Percentiles rank a stretch among this genome's conserved stretches.
Conservation (phyloP, 495 filamentous ascomycete species). For the Lepidopterella palustris region DNA sequence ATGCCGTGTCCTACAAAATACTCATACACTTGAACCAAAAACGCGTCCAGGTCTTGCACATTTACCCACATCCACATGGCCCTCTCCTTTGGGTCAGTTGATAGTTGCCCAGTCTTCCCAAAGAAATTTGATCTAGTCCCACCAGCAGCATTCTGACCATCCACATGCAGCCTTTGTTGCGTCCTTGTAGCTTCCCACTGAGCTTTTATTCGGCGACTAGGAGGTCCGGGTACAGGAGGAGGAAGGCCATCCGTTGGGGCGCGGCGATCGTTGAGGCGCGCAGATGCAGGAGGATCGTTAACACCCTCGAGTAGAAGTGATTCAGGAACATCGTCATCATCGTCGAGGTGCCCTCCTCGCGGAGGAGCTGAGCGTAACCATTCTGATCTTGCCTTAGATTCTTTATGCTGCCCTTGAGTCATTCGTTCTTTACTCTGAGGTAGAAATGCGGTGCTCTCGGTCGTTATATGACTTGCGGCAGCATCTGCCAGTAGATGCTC, state of each 20-base stretch:
- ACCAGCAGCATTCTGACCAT: slow-evolving; percentile 20
- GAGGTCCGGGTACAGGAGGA: slow-evolving; percentile 46
- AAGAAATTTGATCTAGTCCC: background rate
- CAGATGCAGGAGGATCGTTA: slow-evolving; percentile 2
- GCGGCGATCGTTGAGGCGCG: background rate
- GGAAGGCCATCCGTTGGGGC: slow-evolving; percentile 9
- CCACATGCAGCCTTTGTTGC: slow-evolving; percentile 54
- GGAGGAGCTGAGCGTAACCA: slow-evolving; percentile 12
- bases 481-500: slow-evolving; percentile 60
- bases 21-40: slow-evolving; percentile 81
- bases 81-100: slow-evolving; percentile 62
- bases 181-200: slow-evolving; percentile 63
- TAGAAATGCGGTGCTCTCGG: slow-evolving; percentile 46
- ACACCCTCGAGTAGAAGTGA: slow-evolving; percentile 72
- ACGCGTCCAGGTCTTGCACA: slow-evolving; percentile 83
- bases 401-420: background rate
- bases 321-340: slow-evolving; percentile 84
- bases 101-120: slow-evolving; percentile 6
- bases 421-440: slow-evolving; percentile 17
- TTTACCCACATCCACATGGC: slow-evolving; percentile 97
- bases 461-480: slow-evolving; percentile 51
- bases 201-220: slow-evolving; percentile 47
- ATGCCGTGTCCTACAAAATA: slow-evolving; percentile 84
- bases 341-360: slow-evolving; percentile 23
- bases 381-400: background rate